These are phyloP conservation scores for Eucalyptus lansdowneana DNA, from an alignment of 345 rosid genomes.

Conservation along the genomic window DNA sequence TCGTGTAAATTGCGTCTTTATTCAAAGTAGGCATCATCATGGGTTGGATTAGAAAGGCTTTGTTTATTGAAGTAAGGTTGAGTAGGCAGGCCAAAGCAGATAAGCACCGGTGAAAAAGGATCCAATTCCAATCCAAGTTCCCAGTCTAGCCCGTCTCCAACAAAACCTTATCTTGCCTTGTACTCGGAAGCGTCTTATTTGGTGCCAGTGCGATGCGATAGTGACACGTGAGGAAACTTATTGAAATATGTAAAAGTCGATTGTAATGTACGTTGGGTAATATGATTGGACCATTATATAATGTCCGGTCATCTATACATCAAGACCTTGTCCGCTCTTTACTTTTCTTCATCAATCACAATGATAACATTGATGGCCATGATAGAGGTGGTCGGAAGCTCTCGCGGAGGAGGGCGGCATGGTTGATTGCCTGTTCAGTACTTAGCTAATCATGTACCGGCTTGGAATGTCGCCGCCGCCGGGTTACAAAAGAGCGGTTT, in stretches of 20 bases:
- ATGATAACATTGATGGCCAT: neutral
- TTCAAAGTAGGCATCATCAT: neutral
- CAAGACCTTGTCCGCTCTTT: neutral
- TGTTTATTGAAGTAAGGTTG: neutral
- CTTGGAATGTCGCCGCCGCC: neutral
- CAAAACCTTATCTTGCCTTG: neutral
- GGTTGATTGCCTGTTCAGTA: neutral
- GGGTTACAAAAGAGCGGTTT: neutral
- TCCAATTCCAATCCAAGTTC: neutral
- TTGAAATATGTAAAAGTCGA: neutral
- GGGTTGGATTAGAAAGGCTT: neutral
- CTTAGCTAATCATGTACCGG: neutral
- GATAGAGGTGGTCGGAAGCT: neutral
- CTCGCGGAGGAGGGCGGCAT: neutral
- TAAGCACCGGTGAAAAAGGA: neutral
- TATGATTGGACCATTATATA: neutral
- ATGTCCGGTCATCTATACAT: neutral
- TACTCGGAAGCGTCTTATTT: neutral
- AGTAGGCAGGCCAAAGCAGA: neutral
- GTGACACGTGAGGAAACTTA: neutral
- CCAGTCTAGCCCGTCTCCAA: neutral
- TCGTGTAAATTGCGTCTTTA: neutral
- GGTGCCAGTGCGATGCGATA: neutral
- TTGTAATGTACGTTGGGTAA: neutral
- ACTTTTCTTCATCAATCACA: neutral